These are phyloP conservation scores for Pleurotus djamor DNA, from an alignment of 768 basidiomycete genomes.

Conservation along the genomic window DNA sequence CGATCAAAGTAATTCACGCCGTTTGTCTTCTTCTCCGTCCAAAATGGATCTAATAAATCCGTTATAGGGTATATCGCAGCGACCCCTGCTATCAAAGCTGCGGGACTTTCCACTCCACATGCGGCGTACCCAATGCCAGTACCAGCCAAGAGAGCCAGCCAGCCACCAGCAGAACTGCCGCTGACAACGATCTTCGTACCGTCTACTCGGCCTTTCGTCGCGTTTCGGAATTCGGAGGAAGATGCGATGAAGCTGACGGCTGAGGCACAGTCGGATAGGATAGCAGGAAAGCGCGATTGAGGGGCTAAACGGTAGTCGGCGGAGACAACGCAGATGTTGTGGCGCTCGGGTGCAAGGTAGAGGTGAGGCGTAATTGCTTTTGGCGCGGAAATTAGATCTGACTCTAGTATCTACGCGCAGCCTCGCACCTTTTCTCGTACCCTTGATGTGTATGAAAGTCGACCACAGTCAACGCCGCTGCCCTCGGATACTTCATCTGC, in stretches of 20 bases:
- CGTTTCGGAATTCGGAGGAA: conserved; percentile 20
- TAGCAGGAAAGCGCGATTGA: conserved; percentile 30
- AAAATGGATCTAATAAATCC: conserved; percentile 32
- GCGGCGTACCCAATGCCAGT: conserved; percentile 32
- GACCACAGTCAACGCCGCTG: neutral
- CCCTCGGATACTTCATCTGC: neutral
- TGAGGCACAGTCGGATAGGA: conserved; percentile 29
- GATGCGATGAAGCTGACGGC: conserved; percentile 28
- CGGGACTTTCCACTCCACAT: conserved; percentile 25
- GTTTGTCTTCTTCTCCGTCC: conserved; percentile 29
- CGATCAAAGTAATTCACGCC: conserved; percentile 28
- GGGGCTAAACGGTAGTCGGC: conserved; percentile 35
- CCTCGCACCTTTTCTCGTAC: conserved; percentile 22
- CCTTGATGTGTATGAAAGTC: conserved; percentile 9
- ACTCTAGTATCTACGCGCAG: neutral
- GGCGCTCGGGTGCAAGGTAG: conserved; percentile 24
- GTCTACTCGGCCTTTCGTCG: conserved; percentile 26
- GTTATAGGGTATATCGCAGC: conserved; percentile 35
- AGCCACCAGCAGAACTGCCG: conserved; percentile 38
- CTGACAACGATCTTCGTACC: conserved; percentile 25
- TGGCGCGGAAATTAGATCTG: neutral
- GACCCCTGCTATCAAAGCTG: conserved; percentile 23
- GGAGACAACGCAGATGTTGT: conserved; percentile 28
- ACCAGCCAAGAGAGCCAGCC: conserved; percentile 30
- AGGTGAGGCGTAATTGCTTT: conserved; percentile 32